phyloP scores from a whole-genome alignment of 257 asterid genomes.

The Thymus quinquecostatus region DNA sequence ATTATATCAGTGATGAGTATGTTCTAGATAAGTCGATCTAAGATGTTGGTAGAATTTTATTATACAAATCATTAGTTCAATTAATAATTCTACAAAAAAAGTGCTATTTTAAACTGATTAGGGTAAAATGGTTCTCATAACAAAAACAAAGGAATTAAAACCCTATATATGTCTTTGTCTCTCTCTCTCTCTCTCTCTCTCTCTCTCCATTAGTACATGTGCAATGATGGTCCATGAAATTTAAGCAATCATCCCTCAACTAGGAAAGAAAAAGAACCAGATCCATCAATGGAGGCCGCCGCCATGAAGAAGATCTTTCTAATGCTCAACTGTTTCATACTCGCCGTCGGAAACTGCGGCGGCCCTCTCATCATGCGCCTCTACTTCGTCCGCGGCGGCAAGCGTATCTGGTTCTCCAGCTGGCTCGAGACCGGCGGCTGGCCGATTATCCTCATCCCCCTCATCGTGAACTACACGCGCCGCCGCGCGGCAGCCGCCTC shows the following conservation, averaged over 20 bases:
- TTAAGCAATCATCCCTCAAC: no score
- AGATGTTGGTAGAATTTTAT: no score
- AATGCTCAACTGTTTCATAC: constrained; percentile 18
- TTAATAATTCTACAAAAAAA: no score
- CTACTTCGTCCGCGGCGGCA: constrained; percentile 28
- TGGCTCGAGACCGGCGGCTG: constrained; percentile 47
- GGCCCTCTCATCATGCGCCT: constrained; percentile 32
- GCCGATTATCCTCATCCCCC: constrained; percentile 45
- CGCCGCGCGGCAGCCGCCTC: constrained; percentile 30
- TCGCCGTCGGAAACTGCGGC: constrained; percentile 32
- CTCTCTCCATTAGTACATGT: not conserved
- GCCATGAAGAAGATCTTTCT: not conserved
- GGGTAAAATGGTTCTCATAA: no score
- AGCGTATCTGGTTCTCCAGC: constrained; percentile 17
- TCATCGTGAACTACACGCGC: constrained; percentile 35
- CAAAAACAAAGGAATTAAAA: no score
- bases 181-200: no score
- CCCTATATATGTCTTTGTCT: no score
- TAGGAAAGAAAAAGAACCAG: not conserved
- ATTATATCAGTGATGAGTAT: no score
- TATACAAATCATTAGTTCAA: no score
- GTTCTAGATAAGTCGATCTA: no score
- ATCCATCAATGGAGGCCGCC: not conserved
- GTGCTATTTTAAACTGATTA: no score
- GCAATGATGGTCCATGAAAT: not conserved